Evolutionary conservation across 2,329 filamentous ascomycete genomes (phyloP).

Genomic region (Fusarium sp.): DNA sequence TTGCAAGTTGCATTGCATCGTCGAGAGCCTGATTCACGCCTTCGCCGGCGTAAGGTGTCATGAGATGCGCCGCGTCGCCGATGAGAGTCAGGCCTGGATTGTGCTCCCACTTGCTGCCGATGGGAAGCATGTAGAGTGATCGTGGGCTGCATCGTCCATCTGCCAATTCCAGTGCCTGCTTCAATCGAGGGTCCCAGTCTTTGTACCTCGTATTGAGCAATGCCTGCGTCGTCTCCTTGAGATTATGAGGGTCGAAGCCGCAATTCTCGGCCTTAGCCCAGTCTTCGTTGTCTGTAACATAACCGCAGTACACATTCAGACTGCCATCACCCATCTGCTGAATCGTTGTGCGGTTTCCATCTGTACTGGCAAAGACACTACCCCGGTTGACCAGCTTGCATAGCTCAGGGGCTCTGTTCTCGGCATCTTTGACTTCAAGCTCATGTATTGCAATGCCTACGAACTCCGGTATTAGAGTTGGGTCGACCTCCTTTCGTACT

Average conservation of each 20-base stretch:
- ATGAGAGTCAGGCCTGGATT: constrained; percentile 65
- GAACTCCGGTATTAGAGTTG: constrained; percentile 59
- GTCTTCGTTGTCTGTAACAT: constrained; percentile 56
- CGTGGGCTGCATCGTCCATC: constrained; percentile 57
- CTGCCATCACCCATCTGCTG: constrained; percentile 63
- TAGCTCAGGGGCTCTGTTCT: constrained; percentile 59
- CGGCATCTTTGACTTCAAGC: constrained; percentile 58
- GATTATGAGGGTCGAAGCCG: constrained; percentile 59
- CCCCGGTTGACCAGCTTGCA: constrained; percentile 62
- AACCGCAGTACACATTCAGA: constrained; percentile 57
- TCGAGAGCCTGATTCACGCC: constrained; percentile 70
- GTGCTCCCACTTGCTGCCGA: constrained; percentile 63
- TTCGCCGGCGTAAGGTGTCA: constrained; percentile 70
- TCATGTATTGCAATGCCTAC: constrained; percentile 61
- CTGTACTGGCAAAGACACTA: constrained; percentile 59
- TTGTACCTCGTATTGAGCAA: constrained; percentile 54
- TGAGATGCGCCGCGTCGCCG: constrained; percentile 72
- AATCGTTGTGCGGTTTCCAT: constrained; percentile 57
- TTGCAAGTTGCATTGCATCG: constrained; percentile 65
- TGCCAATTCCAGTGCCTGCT: constrained; percentile 58
- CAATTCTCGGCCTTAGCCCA: constrained; percentile 57
- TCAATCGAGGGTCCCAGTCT: constrained; percentile 60
- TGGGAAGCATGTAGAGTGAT: constrained; percentile 67
- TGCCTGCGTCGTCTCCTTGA: constrained; percentile 55
- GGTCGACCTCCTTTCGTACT: constrained; percentile 52